Evolutionary conservation across 257 asterid genomes (phyloP), one percentile per base, ranked within the genome.

Genomic region (Lithospermum erythrorhizon): DNA sequence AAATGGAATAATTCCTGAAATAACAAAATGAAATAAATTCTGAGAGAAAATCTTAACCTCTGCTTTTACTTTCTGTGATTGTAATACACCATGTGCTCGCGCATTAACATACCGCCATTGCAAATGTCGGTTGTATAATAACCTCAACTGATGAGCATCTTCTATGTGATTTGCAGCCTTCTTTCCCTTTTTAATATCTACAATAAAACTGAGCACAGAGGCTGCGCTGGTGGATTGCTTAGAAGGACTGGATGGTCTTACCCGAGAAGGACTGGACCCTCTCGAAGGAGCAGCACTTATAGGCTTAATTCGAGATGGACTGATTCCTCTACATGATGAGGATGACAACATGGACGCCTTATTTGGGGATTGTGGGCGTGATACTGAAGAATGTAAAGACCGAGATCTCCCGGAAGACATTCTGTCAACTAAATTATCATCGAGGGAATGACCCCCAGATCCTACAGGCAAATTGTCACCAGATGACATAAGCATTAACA

Each of bases 41-140:
- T 29, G 47, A 49, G 68, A 27, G 58, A 64, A 58, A 35, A 74
- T 57, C 23, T 55, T 56, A 69, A 91, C 98, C 96, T 87, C 93
- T 45, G 98, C 74, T 65, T 82, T 81, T 65, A 64, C 82, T 71
- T 75, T 80, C 70, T 82, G 94, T 35, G 71, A 65, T 61, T 52
- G 72, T 78, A 78, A 65, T n/a, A 79, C 78, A 70, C 80, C 80
- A 67, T 72, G 75, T 51, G 78, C 72, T 66, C 60, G 77, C 25
- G 94, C 97, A 86, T 80, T 89, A 24, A 86, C 83, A 61, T 72
- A 93, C 60, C 76, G 79, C 97, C 99, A 93, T 62, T 93, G 99
- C 75, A 89, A 70, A 25, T 84, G 87, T 73, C 99, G 80, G 80
- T 89, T 93, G 64, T 93, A 85, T 30, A 80, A 71, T 68, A 93